Conservation (phyloP, 345 rosid genomes). For the Erysimum cheiranthoides region DNA sequence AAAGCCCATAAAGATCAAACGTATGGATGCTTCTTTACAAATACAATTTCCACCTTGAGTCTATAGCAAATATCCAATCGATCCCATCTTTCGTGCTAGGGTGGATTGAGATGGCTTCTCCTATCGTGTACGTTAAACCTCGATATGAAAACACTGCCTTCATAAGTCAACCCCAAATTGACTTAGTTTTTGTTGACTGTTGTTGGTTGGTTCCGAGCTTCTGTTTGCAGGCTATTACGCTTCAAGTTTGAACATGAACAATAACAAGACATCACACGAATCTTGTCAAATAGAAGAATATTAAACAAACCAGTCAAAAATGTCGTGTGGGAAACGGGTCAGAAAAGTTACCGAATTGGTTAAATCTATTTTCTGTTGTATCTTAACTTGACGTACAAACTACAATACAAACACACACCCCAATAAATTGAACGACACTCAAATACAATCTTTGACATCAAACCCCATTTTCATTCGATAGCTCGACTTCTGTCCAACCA, state of each 20-base stretch:
- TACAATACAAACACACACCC: conserved; percentile 42
- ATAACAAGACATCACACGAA: conserved; percentile 9
- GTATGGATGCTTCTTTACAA: not conserved
- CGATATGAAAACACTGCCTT: not conserved
- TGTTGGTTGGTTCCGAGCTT: not conserved
- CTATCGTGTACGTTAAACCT: not conserved
- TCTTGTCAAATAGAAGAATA: not conserved
- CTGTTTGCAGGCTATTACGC: not conserved
- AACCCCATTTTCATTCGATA: conserved; percentile 12
- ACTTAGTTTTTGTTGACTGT: not conserved
- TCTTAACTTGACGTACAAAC: conserved; percentile 29
- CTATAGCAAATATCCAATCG: not conserved
- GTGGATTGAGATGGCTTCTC: not conserved
- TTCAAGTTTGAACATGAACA: conserved; percentile 3
- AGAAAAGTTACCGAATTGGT: conserved; percentile 25
- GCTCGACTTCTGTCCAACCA: conserved; percentile 61
- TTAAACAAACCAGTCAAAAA: conserved; percentile 4
- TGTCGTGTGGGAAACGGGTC: conserved; percentile 22
- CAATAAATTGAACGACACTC: conserved; percentile 44
- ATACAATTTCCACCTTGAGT: not conserved
- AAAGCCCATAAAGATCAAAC: not conserved
- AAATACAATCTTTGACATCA: conserved; percentile 37
- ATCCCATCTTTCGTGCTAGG: not conserved
- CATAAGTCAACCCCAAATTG: not conserved
- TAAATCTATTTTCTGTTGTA: conserved; percentile 36